Evolutionary conservation across 2,329 filamentous ascomycete genomes (phyloP).

Genomic region (Botrytis deweyae): DNA sequence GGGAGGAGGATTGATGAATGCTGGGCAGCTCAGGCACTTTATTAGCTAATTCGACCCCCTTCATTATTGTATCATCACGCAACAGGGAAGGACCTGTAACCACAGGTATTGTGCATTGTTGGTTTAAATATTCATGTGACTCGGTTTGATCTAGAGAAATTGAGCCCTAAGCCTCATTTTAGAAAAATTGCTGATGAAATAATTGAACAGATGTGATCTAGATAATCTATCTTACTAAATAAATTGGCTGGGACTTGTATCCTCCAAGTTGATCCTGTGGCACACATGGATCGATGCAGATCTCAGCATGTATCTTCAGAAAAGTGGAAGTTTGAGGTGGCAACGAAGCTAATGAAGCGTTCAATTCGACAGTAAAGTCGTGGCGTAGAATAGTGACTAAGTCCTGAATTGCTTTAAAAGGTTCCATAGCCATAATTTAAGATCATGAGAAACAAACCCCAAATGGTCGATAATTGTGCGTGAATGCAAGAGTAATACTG

Average conservation of each 20-base stretch:
- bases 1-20: background rate
- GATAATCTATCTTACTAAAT: background rate
- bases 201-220: background rate
- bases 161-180: background rate
- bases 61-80: background rate
- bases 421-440: background rate
- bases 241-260: background rate
- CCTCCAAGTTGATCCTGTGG: background rate
- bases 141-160: background rate
- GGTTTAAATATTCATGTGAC: background rate
- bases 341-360: background rate
- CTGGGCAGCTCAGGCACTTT: background rate
- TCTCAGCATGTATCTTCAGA: background rate
- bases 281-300: background rate
- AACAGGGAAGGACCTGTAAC: background rate
- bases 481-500: background rate
- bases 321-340: background rate
- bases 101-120: background rate
- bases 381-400: background rate
- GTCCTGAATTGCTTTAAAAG: background rate
- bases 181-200: background rate
- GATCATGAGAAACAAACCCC: background rate
- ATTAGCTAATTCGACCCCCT: background rate
- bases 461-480: background rate
- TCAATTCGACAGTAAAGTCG: background rate